A percentile compares a stretch with the other conserved stretches of the same genome.
Conservation (phyloP, 2,329 filamentous ascomycete species). For the Trichoderma atroviride region DNA sequence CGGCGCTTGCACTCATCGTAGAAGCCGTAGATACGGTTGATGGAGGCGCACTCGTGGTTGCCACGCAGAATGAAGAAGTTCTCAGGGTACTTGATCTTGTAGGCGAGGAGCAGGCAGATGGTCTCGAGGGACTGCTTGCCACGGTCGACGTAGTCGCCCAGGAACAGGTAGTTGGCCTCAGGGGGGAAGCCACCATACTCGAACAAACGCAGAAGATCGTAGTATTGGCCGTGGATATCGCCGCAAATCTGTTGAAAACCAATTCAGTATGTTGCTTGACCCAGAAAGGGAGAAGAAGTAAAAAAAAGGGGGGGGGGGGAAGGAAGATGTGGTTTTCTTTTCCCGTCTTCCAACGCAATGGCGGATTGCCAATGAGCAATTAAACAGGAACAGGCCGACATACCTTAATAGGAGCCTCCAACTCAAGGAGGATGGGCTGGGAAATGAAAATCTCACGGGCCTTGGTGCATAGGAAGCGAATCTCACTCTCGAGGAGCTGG, state of each 20-base stretch:
- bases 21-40: conserved; percentile 99
- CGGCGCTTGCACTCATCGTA: conserved; percentile 99
- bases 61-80: conserved; percentile 99
- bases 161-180: conserved; percentile 98
- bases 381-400: conserved; percentile 35
- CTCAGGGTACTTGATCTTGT: conserved; percentile 99
- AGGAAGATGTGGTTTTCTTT: neutral
- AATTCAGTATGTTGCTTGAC: neutral
- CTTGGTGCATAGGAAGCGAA: conserved; percentile 96
- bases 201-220: conserved; percentile 94
- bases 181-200: conserved; percentile 98
- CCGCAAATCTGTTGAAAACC: conserved; percentile 77
- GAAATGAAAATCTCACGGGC: conserved; percentile 99
- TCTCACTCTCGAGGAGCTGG: conserved; percentile 93
- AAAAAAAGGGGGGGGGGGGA: neutral
- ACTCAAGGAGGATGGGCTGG: conserved; percentile 94
- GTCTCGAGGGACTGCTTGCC: conserved; percentile 99
- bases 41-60: conserved; percentile 98
- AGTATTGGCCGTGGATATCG: conserved; percentile 99
- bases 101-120: conserved; percentile 92
- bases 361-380: neutral
- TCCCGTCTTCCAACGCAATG: neutral
- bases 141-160: conserved; percentile 97
- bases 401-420: conserved; percentile 99
- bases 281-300: neutral